phyloP scores from a whole-genome alignment of 495 filamentous ascomycete species.

The Coniosporium apollinis region DNA sequence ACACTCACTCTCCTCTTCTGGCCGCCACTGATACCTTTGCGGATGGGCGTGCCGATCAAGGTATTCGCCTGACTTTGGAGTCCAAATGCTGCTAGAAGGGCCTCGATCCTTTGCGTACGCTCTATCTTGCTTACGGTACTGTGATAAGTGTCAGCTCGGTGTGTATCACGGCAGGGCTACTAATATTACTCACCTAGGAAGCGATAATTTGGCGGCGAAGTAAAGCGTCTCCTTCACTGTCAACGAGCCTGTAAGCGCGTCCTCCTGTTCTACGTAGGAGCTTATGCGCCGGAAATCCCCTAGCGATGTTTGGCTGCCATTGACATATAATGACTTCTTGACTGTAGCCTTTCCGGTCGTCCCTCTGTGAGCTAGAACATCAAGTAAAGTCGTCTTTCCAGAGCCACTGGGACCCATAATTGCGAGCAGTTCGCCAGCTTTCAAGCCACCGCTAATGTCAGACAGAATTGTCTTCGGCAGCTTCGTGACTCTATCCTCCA shows the following conservation, averaged over 20 bases:
- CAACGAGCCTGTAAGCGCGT: conserved; percentile 60
- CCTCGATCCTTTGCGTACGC: conserved; percentile 34
- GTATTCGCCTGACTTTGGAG: conserved; percentile 45
- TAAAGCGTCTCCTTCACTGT: conserved; percentile 62
- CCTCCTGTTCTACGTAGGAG: conserved; percentile 73
- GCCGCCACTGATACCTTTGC: conserved; percentile 64
- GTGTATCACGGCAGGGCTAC: neutral
- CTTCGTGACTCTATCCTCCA: conserved; percentile 51
- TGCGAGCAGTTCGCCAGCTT: conserved; percentile 53
- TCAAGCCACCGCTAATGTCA: conserved; percentile 33
- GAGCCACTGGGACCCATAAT: conserved; percentile 58
- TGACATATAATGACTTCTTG: conserved; percentile 36
- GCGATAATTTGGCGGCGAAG: conserved; percentile 43
- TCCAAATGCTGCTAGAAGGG: conserved; percentile 42
- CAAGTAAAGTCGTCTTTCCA: conserved; percentile 66
- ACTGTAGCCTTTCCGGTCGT: conserved; percentile 31
- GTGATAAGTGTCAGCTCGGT: conserved; percentile 10
- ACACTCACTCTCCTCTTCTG: conserved; percentile 67
- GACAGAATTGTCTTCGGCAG: conserved; percentile 36
- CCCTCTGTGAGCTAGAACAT: conserved; percentile 47
- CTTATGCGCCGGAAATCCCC: conserved; percentile 33
- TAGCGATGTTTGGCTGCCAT: conserved; percentile 31
- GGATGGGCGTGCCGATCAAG: conserved; percentile 60
- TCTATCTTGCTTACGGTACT: conserved; percentile 30
- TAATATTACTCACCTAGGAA: conserved; percentile 30